Base-by-base conservation (phyloP, 371 early-diverging fungal genomes). In the Mortierella sp. region DNA sequence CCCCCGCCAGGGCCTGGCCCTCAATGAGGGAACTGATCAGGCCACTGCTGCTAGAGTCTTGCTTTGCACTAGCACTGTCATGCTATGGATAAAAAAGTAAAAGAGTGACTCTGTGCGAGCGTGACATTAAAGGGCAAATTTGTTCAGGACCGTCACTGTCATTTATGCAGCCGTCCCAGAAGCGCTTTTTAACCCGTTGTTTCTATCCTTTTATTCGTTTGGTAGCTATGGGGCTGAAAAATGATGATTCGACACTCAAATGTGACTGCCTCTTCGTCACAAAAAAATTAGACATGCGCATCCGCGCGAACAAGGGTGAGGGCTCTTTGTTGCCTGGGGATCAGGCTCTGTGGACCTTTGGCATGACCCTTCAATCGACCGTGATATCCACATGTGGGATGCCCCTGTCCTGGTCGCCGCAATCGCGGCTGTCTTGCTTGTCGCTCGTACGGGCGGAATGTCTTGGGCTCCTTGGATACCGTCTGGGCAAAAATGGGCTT, bases 41-140 rank as follows among this genome's bases (percentile, higher is more conserved):
- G 74, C 40, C 79, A 73, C 82, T 79, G 82, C 71, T 69, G 82
- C 53, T 82, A 61, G 57, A 72, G 79, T 82, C 82, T 82, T 82
- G 82, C 82, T 82, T 54, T 51, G 73, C 82, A 82, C 82, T 82
- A 82, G 82, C 82, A 82, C 82, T 79, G 55, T 79, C 72, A 73
- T 82, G 82, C 76, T 82, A 82, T 73, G 76, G 82, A 76, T 31
- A 71, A 78, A 69, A 69, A 51, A 74, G 64, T 69, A 69, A 82
- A 77, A 73, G 21, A 81, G 82, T 82, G 82, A 82, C 82, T 82
- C 82, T 78, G 82, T 82, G 82, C 79, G 79, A 82, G 82, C 82
- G 79, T 82, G 77, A 81, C 77, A 77, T 77, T 46, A 73, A 53
- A 74, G 40, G 28, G 48, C 13, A 16, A 40, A 24, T 28, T 13